A percentile compares a stretch with the other conserved stretches of the same genome.
These are phyloP conservation scores for Penicillium cinerascens DNA, from an alignment of 495 filamentous ascomycete genomes.

Conservation along the genomic window DNA sequence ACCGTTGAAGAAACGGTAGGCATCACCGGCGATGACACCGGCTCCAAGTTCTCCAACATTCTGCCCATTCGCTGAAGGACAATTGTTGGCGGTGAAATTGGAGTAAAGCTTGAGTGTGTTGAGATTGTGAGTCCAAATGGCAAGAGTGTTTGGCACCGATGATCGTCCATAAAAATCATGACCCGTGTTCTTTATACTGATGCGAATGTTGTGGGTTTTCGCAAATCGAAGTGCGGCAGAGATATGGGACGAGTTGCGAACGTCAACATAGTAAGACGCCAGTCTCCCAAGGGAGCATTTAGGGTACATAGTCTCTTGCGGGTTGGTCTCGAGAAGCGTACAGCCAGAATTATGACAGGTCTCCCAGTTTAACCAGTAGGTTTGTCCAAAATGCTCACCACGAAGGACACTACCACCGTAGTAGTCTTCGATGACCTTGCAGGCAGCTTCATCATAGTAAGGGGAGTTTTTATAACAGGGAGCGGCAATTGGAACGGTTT, in stretches of 20 bases:
- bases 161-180: constrained; percentile 52
- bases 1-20: constrained; percentile 13
- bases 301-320: neutral
- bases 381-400: constrained; percentile 6
- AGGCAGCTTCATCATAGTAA: constrained; percentile 10
- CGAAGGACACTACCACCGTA: constrained; percentile 7
- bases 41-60: constrained; percentile 25
- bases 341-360: constrained; percentile 6
- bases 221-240: constrained; percentile 13
- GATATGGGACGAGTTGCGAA: constrained; percentile 7
- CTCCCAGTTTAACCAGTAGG: constrained; percentile 14
- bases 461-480: constrained; percentile 16
- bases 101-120: constrained; percentile 40
- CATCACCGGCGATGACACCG: constrained; percentile 19
- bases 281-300: constrained; percentile 13
- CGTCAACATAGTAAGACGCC: constrained; percentile 17
- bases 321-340: constrained; percentile 4
- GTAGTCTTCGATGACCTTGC: constrained; percentile 7
- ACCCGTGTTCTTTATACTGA: constrained; percentile 40
- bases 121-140: constrained; percentile 44
- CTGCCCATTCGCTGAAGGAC: constrained; percentile 12
- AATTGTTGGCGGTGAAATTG: constrained; percentile 24
- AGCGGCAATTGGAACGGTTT: constrained; percentile 17
- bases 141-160: no score
- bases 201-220: constrained; percentile 31